Base-by-base conservation (phyloP, 1,284 basidiomycete species). In the Cutaneotrichosporon dermatis region DNA sequence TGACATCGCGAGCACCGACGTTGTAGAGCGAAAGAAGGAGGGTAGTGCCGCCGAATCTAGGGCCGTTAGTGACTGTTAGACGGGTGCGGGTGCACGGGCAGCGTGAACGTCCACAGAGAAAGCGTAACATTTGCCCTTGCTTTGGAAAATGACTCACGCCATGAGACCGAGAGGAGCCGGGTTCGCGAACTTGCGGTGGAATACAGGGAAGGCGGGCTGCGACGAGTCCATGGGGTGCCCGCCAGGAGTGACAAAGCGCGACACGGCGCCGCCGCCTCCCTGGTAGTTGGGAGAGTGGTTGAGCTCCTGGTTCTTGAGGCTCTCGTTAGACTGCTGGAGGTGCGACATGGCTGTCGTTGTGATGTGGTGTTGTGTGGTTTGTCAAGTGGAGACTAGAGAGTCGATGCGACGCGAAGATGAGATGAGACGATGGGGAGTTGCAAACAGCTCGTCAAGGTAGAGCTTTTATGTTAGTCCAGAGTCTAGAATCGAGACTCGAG, bases 161-260 rank as follows among this genome's bases (percentile, higher is more conserved):
- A 78, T 72, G 42, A 81, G 72, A 55, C 83, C 83, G 11, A 83
- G 73, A 33, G 82, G 82, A 0, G 82, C 80, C 0, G 82, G 82
- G 74, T 83, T 83, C 61, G 76, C 82, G 56, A 82, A 68, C 67
- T 76, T 76, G 49, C 80, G 67, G 66, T 79, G 78, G 69, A 72
- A 78, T 56, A 76, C 68, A 54, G 68, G 72, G 66, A 74, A 72
- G 36, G 69, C 74, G 13, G 73, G 72, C 65, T 78, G 77, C 16
- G 70, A 66, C 33, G 66, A 64, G 67, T 79, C 77, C 55, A 67
- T 64, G 11, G 74, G 72, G 63, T 79, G 76, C n/a, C 76, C 75
- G 45, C 76, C 74, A 48, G 72, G 68, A 11, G 72, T 72, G 61
- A 73, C 57, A 63, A 69, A 74, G 33, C 71, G 62, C 45, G 60